A percentile compares a stretch with the other conserved stretches of the same genome.
Conservation (phyloP, 208 protist genomes). For the Trypanosoma cruzi region DNA sequence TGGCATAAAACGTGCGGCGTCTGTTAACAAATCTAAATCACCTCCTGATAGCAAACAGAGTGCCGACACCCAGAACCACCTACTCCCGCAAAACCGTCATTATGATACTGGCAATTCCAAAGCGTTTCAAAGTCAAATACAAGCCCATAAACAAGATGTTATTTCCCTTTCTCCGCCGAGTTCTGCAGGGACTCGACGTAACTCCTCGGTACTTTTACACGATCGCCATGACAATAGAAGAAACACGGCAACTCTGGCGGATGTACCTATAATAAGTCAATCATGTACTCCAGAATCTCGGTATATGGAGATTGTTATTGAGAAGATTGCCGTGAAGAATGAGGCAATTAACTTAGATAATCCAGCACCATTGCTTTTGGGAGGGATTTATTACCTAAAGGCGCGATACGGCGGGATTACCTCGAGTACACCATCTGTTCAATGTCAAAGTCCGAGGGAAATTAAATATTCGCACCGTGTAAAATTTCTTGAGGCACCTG, state of each 20-base stretch:
- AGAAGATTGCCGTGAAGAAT: slow-evolving; percentile 60
- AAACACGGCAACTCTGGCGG: background rate
- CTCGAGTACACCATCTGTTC: slow-evolving; percentile 36
- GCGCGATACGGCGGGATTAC: slow-evolving; percentile 54
- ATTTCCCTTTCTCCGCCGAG: background rate
- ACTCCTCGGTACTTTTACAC: background rate
- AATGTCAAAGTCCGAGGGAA: slow-evolving; percentile 60
- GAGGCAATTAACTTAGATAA: slow-evolving; percentile 55
- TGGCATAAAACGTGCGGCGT: background rate
- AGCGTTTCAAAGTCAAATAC: background rate
- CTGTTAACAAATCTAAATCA: background rate
- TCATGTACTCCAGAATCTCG: background rate
- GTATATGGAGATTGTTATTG: slow-evolving; percentile 53
- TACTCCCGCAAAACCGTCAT: background rate
- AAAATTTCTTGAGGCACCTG: slow-evolving; percentile 26
- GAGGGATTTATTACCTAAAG: slow-evolving; percentile 69
- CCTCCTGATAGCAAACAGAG: background rate
- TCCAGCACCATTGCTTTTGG: slow-evolving; percentile 68
- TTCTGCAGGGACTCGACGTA: background rate
- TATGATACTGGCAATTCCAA: slow-evolving; percentile 3
- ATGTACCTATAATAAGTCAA: background rate
- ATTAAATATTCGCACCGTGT: slow-evolving; percentile 46
- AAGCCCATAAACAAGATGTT: background rate
- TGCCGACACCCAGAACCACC: background rate
- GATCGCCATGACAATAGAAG: background rate